Evolutionary conservation across 2,329 filamentous ascomycete species (phyloP).

Genomic region (Penicillium sp.): DNA sequence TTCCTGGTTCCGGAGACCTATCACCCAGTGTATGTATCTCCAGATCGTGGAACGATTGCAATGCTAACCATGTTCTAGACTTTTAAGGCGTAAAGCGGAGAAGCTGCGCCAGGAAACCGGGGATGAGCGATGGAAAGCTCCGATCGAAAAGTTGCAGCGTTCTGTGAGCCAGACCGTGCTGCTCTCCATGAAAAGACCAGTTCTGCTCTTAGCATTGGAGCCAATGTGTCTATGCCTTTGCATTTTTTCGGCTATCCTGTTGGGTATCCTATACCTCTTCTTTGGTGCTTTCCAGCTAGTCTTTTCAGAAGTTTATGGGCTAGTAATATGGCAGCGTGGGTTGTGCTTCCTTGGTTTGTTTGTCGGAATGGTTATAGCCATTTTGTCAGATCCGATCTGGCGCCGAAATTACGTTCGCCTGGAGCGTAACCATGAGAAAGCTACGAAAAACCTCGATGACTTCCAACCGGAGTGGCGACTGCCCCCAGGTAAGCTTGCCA

Average conservation of each 20-base stretch:
- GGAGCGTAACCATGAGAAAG: constrained; percentile 38
- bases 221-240: constrained; percentile 84
- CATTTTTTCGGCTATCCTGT: constrained; percentile 76
- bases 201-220: constrained; percentile 75
- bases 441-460: constrained; percentile 37
- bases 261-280: constrained; percentile 86
- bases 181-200: constrained; percentile 61
- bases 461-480: constrained; percentile 86
- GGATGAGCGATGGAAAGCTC: constrained; percentile 72
- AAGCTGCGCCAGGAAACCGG: constrained; percentile 70
- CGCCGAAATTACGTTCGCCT: constrained; percentile 45
- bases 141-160: constrained; percentile 69
- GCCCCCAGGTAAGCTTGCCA: constrained; percentile 56
- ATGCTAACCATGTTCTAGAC: constrained; percentile 47
- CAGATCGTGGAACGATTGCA: background rate
- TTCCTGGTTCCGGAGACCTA: constrained; percentile 86
- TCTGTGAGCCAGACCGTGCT: constrained; percentile 64
- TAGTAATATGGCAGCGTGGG: constrained; percentile 77
- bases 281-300: constrained; percentile 84
- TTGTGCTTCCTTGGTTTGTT: constrained; percentile 66
- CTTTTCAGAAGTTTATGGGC: constrained; percentile 70
- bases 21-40: constrained; percentile 50
- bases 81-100: constrained; percentile 70
- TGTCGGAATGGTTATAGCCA: constrained; percentile 48
- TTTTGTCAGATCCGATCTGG: constrained; percentile 48